These are phyloP conservation scores for Euryodendron excelsum DNA, from an alignment of 148 eudicot genomes.

Conservation along the genomic window DNA sequence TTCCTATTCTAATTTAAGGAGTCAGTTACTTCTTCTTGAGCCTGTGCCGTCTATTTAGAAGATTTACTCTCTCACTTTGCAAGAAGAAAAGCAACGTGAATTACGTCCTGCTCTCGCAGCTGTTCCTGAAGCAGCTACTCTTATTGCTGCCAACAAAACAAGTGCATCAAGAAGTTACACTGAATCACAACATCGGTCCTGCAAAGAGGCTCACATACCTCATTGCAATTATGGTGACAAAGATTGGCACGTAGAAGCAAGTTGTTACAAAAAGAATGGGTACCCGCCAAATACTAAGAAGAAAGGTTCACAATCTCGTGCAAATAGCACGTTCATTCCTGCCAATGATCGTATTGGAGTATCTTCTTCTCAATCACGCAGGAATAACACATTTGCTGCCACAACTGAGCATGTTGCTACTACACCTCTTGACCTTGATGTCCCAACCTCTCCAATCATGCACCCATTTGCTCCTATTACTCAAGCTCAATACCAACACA, in stretches of 20 bases:
- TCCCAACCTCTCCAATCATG: no score
- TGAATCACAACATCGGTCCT: background rate
- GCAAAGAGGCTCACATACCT: no score
- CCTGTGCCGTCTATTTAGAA: background rate
- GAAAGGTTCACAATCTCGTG: no score
- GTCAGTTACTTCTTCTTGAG: background rate
- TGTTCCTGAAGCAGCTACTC: background rate
- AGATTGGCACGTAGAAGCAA: background rate
- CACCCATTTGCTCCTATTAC: background rate
- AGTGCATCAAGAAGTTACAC: background rate
- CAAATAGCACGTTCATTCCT: no score
- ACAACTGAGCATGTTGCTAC: background rate
- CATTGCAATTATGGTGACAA: background rate
- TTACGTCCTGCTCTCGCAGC: background rate
- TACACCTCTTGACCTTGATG: no score
- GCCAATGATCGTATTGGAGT: no score
- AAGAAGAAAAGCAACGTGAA: constrained; percentile 1
- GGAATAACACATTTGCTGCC: no score
- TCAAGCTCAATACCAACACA: background rate
- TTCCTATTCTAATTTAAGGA: background rate
- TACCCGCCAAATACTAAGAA: no score
- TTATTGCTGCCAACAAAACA: background rate
- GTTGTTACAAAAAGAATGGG: background rate
- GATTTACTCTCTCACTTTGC: background rate
- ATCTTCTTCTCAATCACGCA: no score